A percentile compares a stretch with the other conserved stretches of the same genome.
These are phyloP conservation scores for Ophiostoma perfectum DNA, from an alignment of 2,329 filamentous ascomycete genomes.

Conservation along the genomic window DNA sequence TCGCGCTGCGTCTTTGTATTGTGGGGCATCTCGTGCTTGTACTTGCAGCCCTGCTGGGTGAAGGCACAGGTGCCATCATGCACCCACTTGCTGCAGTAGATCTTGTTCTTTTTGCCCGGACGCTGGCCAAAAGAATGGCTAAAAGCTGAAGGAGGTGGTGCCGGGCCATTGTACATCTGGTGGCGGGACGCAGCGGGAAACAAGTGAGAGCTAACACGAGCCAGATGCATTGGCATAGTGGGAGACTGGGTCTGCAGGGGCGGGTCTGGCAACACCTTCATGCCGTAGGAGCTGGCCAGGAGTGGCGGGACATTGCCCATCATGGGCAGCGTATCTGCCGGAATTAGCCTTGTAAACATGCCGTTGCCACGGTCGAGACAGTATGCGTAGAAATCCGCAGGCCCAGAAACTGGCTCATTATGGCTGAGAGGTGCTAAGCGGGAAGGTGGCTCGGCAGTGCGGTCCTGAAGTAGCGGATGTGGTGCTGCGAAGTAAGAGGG, in stretches of 20 bases:
- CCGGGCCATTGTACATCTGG: background rate
- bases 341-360: constrained; percentile 49
- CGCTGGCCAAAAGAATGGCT: background rate
- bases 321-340: constrained; percentile 48
- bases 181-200: background rate
- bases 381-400: constrained; percentile 39
- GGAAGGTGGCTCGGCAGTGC: background rate
- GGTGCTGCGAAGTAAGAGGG: background rate
- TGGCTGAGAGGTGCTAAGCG: background rate
- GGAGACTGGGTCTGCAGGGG: background rate
- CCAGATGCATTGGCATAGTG: background rate
- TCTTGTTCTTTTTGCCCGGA: constrained; percentile 50
- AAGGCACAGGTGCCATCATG: constrained; percentile 80
- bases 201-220: background rate
- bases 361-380: constrained; percentile 51
- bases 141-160: background rate
- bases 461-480: background rate
- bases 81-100: constrained; percentile 88
- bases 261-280: constrained; percentile 41
- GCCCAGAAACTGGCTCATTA: background rate
- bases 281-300: constrained; percentile 38
- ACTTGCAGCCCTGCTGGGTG: constrained; percentile 78
- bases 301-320: constrained; percentile 41
- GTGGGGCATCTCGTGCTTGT: constrained; percentile 83
- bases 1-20: constrained; percentile 59